Base-by-base conservation (phyloP, 345 rosid genomes). In the Litchi chinensis region DNA sequence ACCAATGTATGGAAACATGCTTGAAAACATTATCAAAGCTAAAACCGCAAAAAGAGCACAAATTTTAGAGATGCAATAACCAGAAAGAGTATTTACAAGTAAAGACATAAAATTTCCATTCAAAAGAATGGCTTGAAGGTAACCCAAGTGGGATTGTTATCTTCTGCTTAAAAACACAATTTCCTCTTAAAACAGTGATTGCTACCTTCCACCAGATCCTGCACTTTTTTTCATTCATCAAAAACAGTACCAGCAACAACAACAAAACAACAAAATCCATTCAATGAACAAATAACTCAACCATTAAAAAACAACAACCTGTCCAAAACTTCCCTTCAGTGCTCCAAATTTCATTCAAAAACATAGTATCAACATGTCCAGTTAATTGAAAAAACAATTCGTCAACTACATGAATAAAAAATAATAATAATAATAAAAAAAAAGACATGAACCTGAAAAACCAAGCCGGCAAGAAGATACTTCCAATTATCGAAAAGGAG, bases 401-500 rank as follows among this genome's bases (percentile, higher is more conserved):
- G 75, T 54, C 9, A 56, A 63, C 37, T 2, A 32, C 1, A n/a
- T 24, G 67, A 79, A 59, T 39, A 18, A 73, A 37, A 68, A 67
- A 0, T 22, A n/a, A n/a, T 8, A 54, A 50, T 15, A 59, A 68
- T 57, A 8, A 6, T 16, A 24, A 22, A 59, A 68, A 69, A 8
- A 6, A 21, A 24, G 72, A 54, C 59, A 54, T n/a, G 74, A 79
- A 97, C 99, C 99, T 97, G 99, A 84, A 75, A 97, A 81, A 94
- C 79, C 57, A 97, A 85, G 78, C 99, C 98, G 37, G 91, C 94
- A 64, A 97, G 90, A 82, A 97, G 88, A 79, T 90, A 91, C 70
- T 90, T 93, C 99, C 99, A 96, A 81, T 91, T 94, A 79, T 92
- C 98, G 7, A 84, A 71, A 57, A 97, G 93, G 24, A 97, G 95